These are phyloP conservation scores for Ustilago loliicola DNA, from an alignment of 1,284 basidiomycete genomes.

Conservation along the genomic window DNA sequence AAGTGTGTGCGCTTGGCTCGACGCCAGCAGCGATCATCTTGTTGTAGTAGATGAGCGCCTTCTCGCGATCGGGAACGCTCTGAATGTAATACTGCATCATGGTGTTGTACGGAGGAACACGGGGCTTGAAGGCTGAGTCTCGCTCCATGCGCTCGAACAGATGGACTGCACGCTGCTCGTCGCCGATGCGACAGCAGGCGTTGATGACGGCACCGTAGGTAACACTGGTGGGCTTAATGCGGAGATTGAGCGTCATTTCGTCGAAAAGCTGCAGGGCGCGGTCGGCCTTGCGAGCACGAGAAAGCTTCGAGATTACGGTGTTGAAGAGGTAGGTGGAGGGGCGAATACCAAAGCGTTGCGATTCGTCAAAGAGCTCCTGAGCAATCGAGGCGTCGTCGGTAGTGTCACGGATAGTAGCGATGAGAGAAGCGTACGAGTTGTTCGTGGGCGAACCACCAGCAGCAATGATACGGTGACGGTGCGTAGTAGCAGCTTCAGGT, in stretches of 20 bases:
- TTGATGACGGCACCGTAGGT: constrained; percentile 94
- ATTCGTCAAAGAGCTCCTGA: constrained; percentile 68
- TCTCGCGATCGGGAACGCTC: constrained; percentile 83
- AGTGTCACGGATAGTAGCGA: constrained; percentile 67
- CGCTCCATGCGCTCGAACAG: constrained; percentile 88
- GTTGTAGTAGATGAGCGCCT: constrained; percentile 77
- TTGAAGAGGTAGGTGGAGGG: constrained; percentile 68
- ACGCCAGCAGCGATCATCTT: constrained; percentile 79
- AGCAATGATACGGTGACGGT: constrained; percentile 64
- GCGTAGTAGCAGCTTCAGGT: constrained; percentile 53
- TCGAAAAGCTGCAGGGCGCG: constrained; percentile 68
- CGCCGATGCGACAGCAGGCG: constrained; percentile 87
- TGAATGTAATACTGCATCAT: constrained; percentile 98
- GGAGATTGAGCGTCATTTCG: constrained; percentile 55
- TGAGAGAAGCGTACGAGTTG: constrained; percentile 66
- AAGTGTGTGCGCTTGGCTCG: constrained; percentile 65
- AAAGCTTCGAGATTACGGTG: constrained; percentile 69
- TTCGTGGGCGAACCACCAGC: constrained; percentile 60
- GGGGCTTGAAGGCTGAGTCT: constrained; percentile 82
- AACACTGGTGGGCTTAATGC: constrained; percentile 82
- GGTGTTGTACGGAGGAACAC: constrained; percentile 94
- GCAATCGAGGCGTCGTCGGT: constrained; percentile 69
- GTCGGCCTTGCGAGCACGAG: constrained; percentile 67
- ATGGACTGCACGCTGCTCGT: constrained; percentile 83
- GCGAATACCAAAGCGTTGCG: constrained; percentile 61